Base-by-base conservation (phyloP, 2,329 filamentous ascomycete species). In the Mycosphaerella sp. region DNA sequence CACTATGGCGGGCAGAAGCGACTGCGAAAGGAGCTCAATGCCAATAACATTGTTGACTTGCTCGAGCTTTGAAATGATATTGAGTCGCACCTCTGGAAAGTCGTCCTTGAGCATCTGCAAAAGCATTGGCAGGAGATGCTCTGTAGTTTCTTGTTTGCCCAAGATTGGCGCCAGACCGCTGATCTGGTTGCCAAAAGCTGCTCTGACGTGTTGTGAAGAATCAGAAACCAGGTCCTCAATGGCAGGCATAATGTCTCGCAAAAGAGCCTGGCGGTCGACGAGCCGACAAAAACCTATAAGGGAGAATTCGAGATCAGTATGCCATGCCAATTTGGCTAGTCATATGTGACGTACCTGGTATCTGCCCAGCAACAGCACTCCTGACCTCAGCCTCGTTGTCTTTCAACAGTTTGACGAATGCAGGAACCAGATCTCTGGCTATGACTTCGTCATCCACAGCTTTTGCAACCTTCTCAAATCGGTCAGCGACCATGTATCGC, bases 1-100 rank as follows among this genome's bases (percentile, higher is more conserved):
- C 34, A 97, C 90, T 67, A 98, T 98, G 43, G 93, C 93, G 10
- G 95, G 93, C 47, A 98, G 86, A 51, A 98, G 85, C 23, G 92
- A 96, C 72, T 97, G 91, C 45, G 93, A 96, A 47, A 98, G 84
- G 14, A 95, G 82, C 58, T 98, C 93, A 72, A 98, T 98, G 59
- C 93, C 93, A 70, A 98, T 98, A 57, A 98, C 93, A 75, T 96
- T 89, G 76, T 98, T 98, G 61, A 98, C 93, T 59, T 95, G 82
- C 76, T 98, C 95, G 52, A 98, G 84, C 75, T 98, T 98, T n/a
- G 93, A 97, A 68, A 98, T 98, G 72, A 98, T 98, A 75, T 98
- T 95, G 56, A 98, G 83, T 59, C 93, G 87, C 48, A 98, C 93
- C 70, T 98, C 93, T 21, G 93, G 93, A 73, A 96, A 97, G 69